Base-by-base conservation (phyloP, 2,329 filamentous ascomycete genomes). In the Exserohilum rostratum region DNA sequence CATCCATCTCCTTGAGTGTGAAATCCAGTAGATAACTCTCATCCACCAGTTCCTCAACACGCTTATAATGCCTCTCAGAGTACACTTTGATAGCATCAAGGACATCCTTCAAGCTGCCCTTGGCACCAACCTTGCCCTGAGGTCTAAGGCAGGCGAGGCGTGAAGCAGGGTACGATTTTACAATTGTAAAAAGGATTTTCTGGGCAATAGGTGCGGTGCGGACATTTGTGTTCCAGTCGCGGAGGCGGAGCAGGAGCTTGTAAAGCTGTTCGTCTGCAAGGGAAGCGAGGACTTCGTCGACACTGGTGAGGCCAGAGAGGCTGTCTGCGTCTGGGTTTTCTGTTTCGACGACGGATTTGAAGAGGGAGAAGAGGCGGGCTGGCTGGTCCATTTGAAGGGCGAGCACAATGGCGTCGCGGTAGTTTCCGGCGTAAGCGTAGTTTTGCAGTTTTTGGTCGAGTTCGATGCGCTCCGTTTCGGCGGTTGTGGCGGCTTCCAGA, bases 141-240 rank as follows among this genome's bases (percentile, higher is more conserved):
- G 68, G 69, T 50, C 63, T 88, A 51, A 96, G 75, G 56, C 83
- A 86, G 1, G 91, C 88, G 53, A 98, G 85, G 53, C 88, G 86
- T 44, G 86, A 85, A 2, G 90, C 90, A 1, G 92, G 90, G 68
- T 96, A 96, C 55, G 87, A 90, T 61, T 87, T 86, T 46, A 96
- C 86, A 6, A 99, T 71, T 1, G 90, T 86, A 79, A 87, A 89
- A 6, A 99, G 78, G 12, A 99, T 88, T 30, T 88, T 86, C 76
- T 99, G 95, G 1, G 95, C 90, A 1, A 98, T 87, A 5, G 87
- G 84, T 0, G 92, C 88, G 3, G 91, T 96, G 57, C 91, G 85
- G 0, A 91, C 92, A 66, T 98, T 98, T 4, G 95, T 96, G 73
- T 99, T 99, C 95, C 95, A 99, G 77, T 99, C 95, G 40, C 96